A percentile compares a stretch with the other conserved stretches of the same genome.
phyloP scores from a whole-genome alignment of 2,329 filamentous ascomycete species.

The Thermothelomyces thermophilus region DNA sequence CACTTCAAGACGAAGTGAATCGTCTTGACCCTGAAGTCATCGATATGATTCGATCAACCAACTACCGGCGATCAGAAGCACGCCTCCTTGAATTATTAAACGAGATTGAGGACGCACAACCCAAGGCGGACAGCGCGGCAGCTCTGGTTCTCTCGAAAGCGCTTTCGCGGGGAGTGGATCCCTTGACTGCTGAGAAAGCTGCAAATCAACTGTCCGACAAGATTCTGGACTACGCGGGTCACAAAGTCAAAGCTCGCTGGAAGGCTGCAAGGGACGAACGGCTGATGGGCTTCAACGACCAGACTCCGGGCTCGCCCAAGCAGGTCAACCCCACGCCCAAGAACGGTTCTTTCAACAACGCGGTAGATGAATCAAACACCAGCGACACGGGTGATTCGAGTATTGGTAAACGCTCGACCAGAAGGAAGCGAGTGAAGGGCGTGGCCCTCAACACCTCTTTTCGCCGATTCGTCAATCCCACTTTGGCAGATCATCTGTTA shows the following conservation, averaged over 20 bases:
- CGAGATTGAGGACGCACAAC: constrained; percentile 10
- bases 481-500: not conserved
- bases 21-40: constrained; percentile 18
- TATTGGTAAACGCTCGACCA: not conserved
- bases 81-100: constrained; percentile 2
- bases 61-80: constrained; percentile 13
- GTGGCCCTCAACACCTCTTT: not conserved
- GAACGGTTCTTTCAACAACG: not conserved
- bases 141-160: not conserved
- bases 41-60: constrained; percentile 15
- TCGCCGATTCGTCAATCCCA: not conserved
- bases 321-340: not conserved
- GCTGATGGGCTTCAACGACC: not conserved
- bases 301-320: not conserved
- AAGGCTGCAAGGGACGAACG: constrained; percentile 5
- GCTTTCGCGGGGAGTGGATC: constrained; percentile 8
- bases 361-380: not conserved
- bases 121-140: not conserved
- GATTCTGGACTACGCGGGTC: not conserved
- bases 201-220: constrained; percentile 7
- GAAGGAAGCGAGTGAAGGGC: not conserved
- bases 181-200: constrained; percentile 6
- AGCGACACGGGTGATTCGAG: not conserved
- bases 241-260: constrained; percentile 7
- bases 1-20: constrained; percentile 8